Evolutionary conservation across 768 basidiomycete species (phyloP), one percentile per base, ranked within the genome.

Genomic region (Lanmaoa pseudosensibilis): DNA sequence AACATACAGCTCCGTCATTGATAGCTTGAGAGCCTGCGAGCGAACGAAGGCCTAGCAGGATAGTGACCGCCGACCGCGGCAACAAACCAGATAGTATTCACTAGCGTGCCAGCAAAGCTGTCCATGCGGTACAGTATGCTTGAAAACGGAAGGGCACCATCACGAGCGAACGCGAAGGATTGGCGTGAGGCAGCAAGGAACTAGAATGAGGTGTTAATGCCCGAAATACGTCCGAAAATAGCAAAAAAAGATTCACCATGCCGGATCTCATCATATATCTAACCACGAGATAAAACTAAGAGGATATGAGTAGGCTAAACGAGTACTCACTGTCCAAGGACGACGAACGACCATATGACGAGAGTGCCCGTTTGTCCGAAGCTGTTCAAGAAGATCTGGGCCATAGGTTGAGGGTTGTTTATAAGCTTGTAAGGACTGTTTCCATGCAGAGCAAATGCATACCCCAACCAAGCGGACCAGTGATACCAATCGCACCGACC

Each of bases 131-230:
- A 85, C n/a, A 86, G 74, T 54, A 71, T 77, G 5, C 61, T 60
- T 2, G 86, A 86, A 46, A 83, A 71, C 1, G 86, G 85, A 8
- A 87, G 79, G 2, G 81, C 85, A 30, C 83, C 83, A 59, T 87
- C 82, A 16, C 85, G 77, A 1, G 83, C 71, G 62, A 84, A 84
- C 0, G 83, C 83, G 52, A 83, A 84, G 12, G 76, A 73, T 65
- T 83, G 83, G n/a, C 82, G 79, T 0, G 81, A 82, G 23, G 80
- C 69, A 12, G 80, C 79, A 16, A 80, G 74, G 19, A 81, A 59
- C 79, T 75, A 46, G 34, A 38, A 38, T 46, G 33, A 60, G 55
- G 10, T 47, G 19, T 65, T 38, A 62, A 13, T 45, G 9, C 4
- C 1, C 12, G 34, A 32, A 12, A 40, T 45, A 27, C 2, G 5